Conservation (phyloP, 495 filamentous ascomycete species). For the Staphylotrichum tortipilum region DNA sequence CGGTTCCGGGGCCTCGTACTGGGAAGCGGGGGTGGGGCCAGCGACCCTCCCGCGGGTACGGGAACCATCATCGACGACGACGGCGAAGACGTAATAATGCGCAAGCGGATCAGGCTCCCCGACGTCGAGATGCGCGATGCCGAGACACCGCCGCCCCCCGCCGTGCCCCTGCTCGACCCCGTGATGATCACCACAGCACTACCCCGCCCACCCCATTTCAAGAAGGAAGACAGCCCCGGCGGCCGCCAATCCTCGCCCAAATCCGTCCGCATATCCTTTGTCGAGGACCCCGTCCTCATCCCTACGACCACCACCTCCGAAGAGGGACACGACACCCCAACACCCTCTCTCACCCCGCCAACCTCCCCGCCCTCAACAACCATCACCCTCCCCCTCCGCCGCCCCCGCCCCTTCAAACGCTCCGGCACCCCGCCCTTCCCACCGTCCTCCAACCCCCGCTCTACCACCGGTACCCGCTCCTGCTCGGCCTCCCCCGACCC, state of each 20-base stretch:
- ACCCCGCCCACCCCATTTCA: background rate
- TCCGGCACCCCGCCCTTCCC: conserved; percentile 35
- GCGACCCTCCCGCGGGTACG: conserved; percentile 20
- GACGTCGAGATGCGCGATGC: conserved; percentile 15
- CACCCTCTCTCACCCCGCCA: conserved; percentile 5
- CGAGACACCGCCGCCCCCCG: background rate
- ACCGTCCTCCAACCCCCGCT: background rate
- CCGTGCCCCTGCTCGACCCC: too few relatives aligned
- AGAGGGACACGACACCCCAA: background rate
- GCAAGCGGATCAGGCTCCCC: conserved; percentile 33
- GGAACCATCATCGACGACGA: conserved; percentile 11
- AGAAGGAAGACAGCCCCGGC: background rate
- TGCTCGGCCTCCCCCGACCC: too few relatives aligned
- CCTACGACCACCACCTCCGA: conserved; percentile 5
- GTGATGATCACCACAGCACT: too few relatives aligned
- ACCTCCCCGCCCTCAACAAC: background rate
- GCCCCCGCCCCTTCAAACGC: conserved; percentile 22
- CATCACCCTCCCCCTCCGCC: conserved; percentile 13
- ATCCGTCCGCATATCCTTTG: conserved; percentile 16
- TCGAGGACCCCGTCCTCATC: conserved; percentile 19
- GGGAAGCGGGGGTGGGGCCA: conserved; percentile 39
- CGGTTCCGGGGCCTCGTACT: conserved; percentile 54
- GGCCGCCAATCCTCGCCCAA: background rate
- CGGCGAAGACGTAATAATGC: conserved; percentile 17
- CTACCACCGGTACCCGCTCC: too few relatives aligned